Evolutionary conservation across 768 basidiomycete species (phyloP).

Genomic region (Fomitopsis serialis): DNA sequence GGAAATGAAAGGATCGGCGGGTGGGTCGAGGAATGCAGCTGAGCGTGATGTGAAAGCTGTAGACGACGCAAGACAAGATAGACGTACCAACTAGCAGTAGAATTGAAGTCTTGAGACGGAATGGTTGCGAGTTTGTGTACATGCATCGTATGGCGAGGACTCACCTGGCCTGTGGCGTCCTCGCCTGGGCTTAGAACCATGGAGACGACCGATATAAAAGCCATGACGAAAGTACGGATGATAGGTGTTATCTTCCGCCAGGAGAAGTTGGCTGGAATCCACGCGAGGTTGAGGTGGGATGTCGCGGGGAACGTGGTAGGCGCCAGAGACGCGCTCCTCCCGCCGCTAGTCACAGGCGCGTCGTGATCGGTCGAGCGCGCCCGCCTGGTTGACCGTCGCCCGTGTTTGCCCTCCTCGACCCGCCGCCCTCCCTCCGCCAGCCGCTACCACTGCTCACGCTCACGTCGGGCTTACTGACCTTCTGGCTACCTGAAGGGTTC

Average conservation of each 20-base stretch:
- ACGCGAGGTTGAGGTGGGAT: conserved; percentile 34
- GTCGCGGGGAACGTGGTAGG: not conserved
- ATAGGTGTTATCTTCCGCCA: conserved; percentile 60
- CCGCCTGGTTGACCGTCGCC: conserved; percentile 1
- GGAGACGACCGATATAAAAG: conserved; percentile 55
- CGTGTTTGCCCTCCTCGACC: too few species aligned
- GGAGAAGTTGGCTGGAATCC: conserved; percentile 54
- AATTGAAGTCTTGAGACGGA: conserved; percentile 48
- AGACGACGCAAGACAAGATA: too few species aligned
- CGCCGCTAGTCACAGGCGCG: conserved; percentile 24
- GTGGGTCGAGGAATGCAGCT: conserved; percentile 66
- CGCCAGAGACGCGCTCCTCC: conserved; percentile 4
- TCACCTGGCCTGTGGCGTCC: conserved; percentile 52
- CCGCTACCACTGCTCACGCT: too few species aligned
- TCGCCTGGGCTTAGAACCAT: conserved; percentile 51
- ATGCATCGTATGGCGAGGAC: conserved; percentile 9
- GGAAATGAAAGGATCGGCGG: conserved; percentile 60
- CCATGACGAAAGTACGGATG: conserved; percentile 55
- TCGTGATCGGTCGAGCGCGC: conserved; percentile 17
- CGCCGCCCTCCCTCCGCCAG: too few species aligned
- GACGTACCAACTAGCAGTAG: conserved; percentile 54
- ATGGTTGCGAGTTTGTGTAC: not conserved
- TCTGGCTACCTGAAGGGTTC: conserved; percentile 91
- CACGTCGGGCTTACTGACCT: too few species aligned
- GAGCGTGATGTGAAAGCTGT: not conserved